Base-by-base conservation (phyloP, 1,139 yeast genomes). In the Casaregolazyma suthepensis region DNA sequence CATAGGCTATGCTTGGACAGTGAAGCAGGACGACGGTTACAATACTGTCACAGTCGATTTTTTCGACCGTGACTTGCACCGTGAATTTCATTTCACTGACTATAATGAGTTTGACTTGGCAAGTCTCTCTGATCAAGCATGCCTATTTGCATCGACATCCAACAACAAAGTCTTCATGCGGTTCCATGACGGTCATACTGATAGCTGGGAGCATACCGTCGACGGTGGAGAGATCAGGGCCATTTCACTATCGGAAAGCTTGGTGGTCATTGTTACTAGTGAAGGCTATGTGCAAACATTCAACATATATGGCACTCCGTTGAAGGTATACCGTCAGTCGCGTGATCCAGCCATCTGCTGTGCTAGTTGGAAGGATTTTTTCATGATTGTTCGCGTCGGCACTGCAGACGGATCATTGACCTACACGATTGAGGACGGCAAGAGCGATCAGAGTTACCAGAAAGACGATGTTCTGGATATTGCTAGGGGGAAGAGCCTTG, bases 51-150 rank as follows among this genome's bases (percentile, higher is more conserved):
- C 96, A 0, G 90, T 91, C 1, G 81, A 91, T 13, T 93, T 93
- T 64, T 90, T 89, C 64, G 97, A 93, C 66, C 75, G 87, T 50
- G 82, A 90, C 0, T 67, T 79, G n/a, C 86, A 84, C 66, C 81
- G 84, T 54, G 96, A 89, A 62, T 89, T 88, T 63, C 94, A 89
- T 69, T 91, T 93, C 70, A 85, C 84, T 48, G 99, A 93, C 67
- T 69, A 80, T 49, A 75, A 77, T 56, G 77, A 80, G 17, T 88
- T 76, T 67, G 96, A 89, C 66, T 71, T 88, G 52, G 94, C 96
- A 31, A 80, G 89, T 1, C 74, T 93, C 63, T 84, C 84, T 53
- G 76, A 76, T 37, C 75, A 75, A 3, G 96, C 94, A 1, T 72
- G 86, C 0, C 65, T 89, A 3, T 77, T 89, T 54, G 95, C 85